These are phyloP conservation scores for Phaffia australis DNA, from an alignment of 768 basidiomycete genomes.

Conservation along the genomic window DNA sequence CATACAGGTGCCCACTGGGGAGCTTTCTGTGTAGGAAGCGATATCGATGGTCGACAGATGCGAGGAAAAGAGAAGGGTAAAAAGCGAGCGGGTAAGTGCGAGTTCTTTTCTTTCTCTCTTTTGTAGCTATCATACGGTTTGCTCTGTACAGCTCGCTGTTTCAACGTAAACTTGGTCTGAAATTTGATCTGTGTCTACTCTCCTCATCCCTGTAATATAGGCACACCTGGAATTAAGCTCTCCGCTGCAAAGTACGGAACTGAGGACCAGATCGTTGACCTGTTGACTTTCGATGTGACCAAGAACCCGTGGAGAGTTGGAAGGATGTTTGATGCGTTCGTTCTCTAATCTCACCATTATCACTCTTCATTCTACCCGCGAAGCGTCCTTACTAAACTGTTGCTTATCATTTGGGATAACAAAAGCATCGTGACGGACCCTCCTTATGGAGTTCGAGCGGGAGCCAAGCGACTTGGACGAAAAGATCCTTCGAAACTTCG, in stretches of 20 bases:
- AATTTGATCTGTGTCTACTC: neutral
- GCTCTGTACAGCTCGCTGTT: neutral
- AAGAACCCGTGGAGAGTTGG: slow-evolving; percentile 79
- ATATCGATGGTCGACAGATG: slow-evolving; percentile 97
- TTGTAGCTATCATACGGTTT: neutral
- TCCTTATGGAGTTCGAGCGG: slow-evolving; percentile 70
- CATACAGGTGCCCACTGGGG: slow-evolving; percentile 75
- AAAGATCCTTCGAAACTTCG: slow-evolving; percentile 28
- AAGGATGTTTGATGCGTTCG: slow-evolving; percentile 66
- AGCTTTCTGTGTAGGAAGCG: slow-evolving; percentile 74
- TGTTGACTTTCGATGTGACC: slow-evolving; percentile 88
- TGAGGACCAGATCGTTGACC: slow-evolving; percentile 60
- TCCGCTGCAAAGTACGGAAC: slow-evolving; percentile 79
- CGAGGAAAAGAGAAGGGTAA: slow-evolving; percentile 55
- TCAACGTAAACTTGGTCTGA: neutral
- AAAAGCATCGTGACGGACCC: slow-evolving; percentile 57
- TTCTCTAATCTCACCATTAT: neutral
- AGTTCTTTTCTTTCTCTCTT: neutral
- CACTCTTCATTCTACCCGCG: neutral
- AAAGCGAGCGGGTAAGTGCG: neutral
- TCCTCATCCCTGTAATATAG: neutral
- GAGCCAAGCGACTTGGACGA: slow-evolving; percentile 38
- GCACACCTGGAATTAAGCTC: slow-evolving; percentile 59
- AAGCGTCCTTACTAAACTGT: neutral
- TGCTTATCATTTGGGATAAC: neutral